These are phyloP conservation scores for Bruguiera gymnorhiza DNA, from an alignment of 345 rosid genomes.

Conservation along the genomic window DNA sequence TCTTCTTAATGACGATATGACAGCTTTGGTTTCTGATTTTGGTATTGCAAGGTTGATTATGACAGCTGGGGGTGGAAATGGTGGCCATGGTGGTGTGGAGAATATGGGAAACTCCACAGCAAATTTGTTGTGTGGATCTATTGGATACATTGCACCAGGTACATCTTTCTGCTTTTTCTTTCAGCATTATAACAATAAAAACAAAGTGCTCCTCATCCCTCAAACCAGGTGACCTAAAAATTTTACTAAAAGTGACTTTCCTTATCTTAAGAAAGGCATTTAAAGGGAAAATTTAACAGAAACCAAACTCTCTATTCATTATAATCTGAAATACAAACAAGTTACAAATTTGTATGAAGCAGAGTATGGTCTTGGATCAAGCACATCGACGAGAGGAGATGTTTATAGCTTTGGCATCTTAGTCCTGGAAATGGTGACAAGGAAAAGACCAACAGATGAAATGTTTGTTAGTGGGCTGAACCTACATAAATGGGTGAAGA, in stretches of 20 bases:
- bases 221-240: too few species aligned
- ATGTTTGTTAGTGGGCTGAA: slow-evolving; percentile 40
- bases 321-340: background rate
- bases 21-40: slow-evolving; percentile 57
- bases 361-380: slow-evolving; percentile 54
- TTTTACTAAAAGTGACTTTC: too few species aligned
- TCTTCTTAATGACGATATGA: slow-evolving; percentile 64
- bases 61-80: slow-evolving; percentile 34
- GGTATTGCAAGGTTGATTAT: slow-evolving; percentile 50
- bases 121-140: slow-evolving; percentile 43
- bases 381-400: slow-evolving; percentile 49
- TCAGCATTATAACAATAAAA: background rate
- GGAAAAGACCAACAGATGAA: slow-evolving; percentile 51
- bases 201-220: background rate
- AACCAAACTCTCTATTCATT: too few species aligned
- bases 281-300: too few species aligned
- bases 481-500: slow-evolving; percentile 53
- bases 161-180: slow-evolving; percentile 7
- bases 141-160: slow-evolving; percentile 67
- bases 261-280: too few species aligned
- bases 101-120: slow-evolving; percentile 51
- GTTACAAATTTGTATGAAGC: background rate
- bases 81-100: slow-evolving; percentile 23
- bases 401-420: slow-evolving; percentile 57
- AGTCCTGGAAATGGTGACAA: slow-evolving; percentile 55